These are phyloP conservation scores for Hygrophorus russula DNA, from an alignment of 768 basidiomycete species.

Conservation along the genomic window DNA sequence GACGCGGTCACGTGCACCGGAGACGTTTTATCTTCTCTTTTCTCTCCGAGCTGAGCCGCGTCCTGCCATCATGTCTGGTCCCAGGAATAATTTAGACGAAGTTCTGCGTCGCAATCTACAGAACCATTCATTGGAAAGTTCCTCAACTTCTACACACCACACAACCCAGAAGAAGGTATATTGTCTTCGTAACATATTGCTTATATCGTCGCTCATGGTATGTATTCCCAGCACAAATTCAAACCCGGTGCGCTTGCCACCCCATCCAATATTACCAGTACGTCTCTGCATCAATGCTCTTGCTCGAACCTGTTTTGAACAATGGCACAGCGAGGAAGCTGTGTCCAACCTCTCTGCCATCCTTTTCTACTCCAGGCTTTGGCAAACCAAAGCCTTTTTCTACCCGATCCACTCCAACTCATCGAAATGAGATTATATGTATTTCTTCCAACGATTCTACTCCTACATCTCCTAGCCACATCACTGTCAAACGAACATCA, in stretches of 20 bases:
- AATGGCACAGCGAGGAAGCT: background rate
- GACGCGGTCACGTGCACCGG: background rate
- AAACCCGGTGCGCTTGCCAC: constrained; percentile 25
- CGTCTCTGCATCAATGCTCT: background rate
- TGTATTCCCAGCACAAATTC: constrained; percentile 24
- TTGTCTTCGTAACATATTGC: background rate
- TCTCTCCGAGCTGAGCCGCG: too few species aligned
- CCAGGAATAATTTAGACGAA: constrained; percentile 30
- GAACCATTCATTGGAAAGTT: constrained; percentile 5
- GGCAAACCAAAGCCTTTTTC: constrained; percentile 3
- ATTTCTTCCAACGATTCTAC: constrained; percentile 3
- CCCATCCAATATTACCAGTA: constrained; percentile 1
- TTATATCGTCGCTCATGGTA: constrained; percentile 3
- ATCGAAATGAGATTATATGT: background rate
- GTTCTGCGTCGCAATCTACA: constrained; percentile 18
- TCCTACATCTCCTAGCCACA: background rate
- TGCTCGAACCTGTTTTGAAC: background rate
- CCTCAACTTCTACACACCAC: constrained; percentile 5
- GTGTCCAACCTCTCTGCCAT: background rate
- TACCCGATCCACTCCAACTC: background rate
- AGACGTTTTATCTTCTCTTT: constrained; percentile 14
- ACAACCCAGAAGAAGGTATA: constrained; percentile 13
- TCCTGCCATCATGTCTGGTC: constrained; percentile 11
- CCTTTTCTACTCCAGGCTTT: constrained; percentile 10
- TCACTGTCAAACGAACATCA: constrained; percentile 8